Evolutionary conservation across 2,329 filamentous ascomycete genomes (phyloP).

Genomic region (Aureobasidium sp.): DNA sequence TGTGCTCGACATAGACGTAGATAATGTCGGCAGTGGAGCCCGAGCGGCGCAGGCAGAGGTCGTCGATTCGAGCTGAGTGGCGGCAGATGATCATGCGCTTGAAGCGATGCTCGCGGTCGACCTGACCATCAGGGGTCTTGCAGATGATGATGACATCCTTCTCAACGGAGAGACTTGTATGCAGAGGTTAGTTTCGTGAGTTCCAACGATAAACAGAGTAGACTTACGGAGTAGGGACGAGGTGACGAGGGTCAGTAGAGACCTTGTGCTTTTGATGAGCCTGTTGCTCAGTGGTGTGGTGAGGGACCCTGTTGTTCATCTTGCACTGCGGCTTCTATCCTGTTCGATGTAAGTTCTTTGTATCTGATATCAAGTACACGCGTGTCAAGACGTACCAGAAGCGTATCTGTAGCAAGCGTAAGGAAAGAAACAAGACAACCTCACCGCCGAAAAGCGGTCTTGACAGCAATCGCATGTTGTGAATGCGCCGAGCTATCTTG

Average conservation of each 20-base stretch:
- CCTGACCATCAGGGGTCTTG: neutral
- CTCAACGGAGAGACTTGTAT: neutral
- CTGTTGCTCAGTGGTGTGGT: neutral
- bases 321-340: neutral
- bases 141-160: neutral
- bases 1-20: neutral
- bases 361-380: neutral
- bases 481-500: neutral
- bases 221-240: neutral
- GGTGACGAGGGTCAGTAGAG: neutral
- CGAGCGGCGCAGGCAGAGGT: neutral
- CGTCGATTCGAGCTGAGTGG: neutral
- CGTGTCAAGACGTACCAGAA: neutral
- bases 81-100: neutral
- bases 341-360: neutral
- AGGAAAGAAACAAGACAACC: neutral
- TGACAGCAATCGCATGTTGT: neutral
- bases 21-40: neutral
- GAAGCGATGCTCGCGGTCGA: neutral
- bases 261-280: neutral
- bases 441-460: neutral
- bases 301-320: slow-evolving; percentile 4
- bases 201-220: too few relatives aligned
- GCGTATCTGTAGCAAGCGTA: neutral
- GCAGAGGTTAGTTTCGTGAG: neutral